These are phyloP conservation scores for Hansenula sp. DNA, from an alignment of 1,139 yeast species.

Conservation along the genomic window DNA sequence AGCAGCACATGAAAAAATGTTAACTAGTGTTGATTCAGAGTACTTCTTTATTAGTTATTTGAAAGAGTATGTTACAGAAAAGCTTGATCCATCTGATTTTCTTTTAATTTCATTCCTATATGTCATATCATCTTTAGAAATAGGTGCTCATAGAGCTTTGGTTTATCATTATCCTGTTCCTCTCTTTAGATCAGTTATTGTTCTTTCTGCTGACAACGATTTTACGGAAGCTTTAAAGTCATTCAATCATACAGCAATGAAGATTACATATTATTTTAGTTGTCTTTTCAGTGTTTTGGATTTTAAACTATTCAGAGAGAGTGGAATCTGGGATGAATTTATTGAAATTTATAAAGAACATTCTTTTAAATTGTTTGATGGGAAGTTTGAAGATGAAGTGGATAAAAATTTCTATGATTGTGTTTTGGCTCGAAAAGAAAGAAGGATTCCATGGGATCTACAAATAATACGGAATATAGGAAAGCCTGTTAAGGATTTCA, in stretches of 20 bases:
- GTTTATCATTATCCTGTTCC: conserved; percentile 16
- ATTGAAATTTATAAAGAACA: conserved; percentile 13
- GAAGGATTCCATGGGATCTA: not conserved
- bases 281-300: conserved; percentile 17
- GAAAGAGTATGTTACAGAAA: conserved; percentile 2
- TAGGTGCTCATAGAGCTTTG: conserved; percentile 13
- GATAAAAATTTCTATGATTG: conserved; percentile 12
- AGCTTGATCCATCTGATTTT: not conserved
- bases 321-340: conserved; percentile 24
- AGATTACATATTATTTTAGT: conserved; percentile 16
- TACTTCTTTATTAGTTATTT: conserved; percentile 5
- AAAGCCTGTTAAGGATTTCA: not conserved
- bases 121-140: conserved; percentile 11
- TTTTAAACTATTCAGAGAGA: conserved; percentile 13
- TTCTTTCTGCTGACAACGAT: conserved; percentile 4
- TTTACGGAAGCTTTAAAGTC: conserved; percentile 10
- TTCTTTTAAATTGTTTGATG: conserved; percentile 5
- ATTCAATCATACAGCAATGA: conserved; percentile 15
- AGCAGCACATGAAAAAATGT: conserved; percentile 4
- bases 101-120: conserved; percentile 4
- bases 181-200: conserved; percentile 10
- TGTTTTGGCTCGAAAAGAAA: conserved; percentile 2
- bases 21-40: not conserved
- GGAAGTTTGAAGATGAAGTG: conserved; percentile 15
- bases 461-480: not conserved